A percentile compares a stretch with the other conserved stretches of the same genome.
Conservation (phyloP, 2,329 filamentous ascomycete genomes). For the Chalara sp. region DNA sequence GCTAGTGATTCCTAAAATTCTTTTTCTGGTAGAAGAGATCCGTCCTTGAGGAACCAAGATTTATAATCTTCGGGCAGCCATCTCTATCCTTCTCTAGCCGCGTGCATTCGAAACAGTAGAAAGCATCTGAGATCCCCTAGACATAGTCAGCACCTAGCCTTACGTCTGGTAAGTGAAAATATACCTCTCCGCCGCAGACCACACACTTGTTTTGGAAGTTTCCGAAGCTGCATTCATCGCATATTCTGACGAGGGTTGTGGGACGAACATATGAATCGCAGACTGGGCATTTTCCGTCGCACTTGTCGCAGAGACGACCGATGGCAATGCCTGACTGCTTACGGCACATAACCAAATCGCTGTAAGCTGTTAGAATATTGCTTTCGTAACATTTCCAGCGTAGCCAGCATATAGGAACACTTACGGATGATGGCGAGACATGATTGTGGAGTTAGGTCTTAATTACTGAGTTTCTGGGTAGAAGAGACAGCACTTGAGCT, state of each 20-base stretch:
- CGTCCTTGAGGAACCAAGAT: constrained; percentile 89
- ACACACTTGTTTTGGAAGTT: constrained; percentile 99
- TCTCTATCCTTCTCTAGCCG: constrained; percentile 94
- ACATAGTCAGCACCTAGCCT: constrained; percentile 7
- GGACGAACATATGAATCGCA: constrained; percentile 99
- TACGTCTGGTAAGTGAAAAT: background rate
- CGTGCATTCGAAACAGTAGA: constrained; percentile 99
- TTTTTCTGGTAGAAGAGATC: constrained; percentile 70
- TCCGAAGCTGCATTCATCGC: constrained; percentile 98
- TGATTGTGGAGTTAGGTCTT: constrained; percentile 7
- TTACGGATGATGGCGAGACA: constrained; percentile 57
- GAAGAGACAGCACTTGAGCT: background rate
- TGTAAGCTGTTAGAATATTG: constrained; percentile 29
- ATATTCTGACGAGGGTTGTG: constrained; percentile 94
- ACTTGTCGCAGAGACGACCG: constrained; percentile 98
- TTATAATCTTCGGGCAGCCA: constrained; percentile 98
- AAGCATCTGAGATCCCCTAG: constrained; percentile 89
- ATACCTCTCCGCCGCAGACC: constrained; percentile 81
- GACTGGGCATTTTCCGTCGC: constrained; percentile 97
- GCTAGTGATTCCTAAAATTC: constrained; percentile 54
- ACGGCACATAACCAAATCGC: constrained; percentile 98
- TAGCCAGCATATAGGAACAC: constrained; percentile 24
- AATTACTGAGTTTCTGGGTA: background rate
- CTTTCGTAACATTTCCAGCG: background rate
- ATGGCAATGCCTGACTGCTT: constrained; percentile 97